Conservation (phyloP, 129 eudicot genomes). For the Ambrosia artemisiifolia region DNA sequence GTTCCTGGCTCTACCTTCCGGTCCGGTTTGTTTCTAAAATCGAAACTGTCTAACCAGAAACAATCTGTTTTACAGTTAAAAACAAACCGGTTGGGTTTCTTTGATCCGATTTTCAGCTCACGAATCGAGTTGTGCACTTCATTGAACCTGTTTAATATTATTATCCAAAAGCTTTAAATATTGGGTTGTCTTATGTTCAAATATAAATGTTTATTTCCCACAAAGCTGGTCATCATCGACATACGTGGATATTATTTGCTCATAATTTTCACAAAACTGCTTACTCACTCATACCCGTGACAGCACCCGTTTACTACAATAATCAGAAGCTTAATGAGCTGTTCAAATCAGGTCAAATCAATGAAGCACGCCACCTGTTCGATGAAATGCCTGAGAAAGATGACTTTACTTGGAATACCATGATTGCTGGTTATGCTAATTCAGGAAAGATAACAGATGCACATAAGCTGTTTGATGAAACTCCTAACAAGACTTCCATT, state of each 20-base stretch:
- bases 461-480: conserved; percentile 43
- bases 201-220: conserved; percentile 20
- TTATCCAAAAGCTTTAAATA: background rate
- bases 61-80: too few relatives aligned
- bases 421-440: conserved; percentile 63
- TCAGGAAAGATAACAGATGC: conserved; percentile 53
- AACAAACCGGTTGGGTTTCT: too few relatives aligned
- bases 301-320: conserved; percentile 23
- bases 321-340: conserved; percentile 47
- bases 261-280: conserved; percentile 22
- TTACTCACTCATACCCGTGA: conserved; percentile 8
- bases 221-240: conserved; percentile 14
- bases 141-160: background rate
- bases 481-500: conserved; percentile 53
- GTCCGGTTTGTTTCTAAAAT: too few relatives aligned
- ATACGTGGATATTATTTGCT: background rate
- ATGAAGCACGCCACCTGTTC: conserved; percentile 61
- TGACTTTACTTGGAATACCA: conserved; percentile 65
- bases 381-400: conserved; percentile 65
- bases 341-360: conserved; percentile 45
- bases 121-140: background rate
- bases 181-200: background rate
- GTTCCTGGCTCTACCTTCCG: too few relatives aligned
- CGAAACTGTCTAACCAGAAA: too few relatives aligned
- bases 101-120: background rate